Evolutionary conservation across 164 flowering plant genomes (phyloP), one percentile per base, ranked within the genome.

Genomic region (Annona squamosa): DNA sequence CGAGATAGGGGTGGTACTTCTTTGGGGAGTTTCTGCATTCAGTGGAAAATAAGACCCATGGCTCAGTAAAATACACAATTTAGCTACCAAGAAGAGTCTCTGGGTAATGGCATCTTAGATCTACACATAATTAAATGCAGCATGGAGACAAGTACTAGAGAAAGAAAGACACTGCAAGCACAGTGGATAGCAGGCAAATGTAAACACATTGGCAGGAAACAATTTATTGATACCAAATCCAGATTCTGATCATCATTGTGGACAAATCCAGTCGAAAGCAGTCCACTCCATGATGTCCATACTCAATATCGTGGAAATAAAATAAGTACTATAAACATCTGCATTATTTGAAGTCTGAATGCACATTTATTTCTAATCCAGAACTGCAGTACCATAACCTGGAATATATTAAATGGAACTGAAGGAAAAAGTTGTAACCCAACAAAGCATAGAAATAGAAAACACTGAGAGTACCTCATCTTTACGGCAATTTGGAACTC

Each of bases 381-480:
- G 67, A 46, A 7, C 47, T 65, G 62, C 59, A 47, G 67, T 45
- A 16, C 37, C 5, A 72, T 68, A 52, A 65, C 18, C 64, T 4
- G 41, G 63, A 72, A 41, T 37, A 43, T 18, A 69, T 26, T 42
- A 70, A 48, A 26, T 44, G 3, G 5, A 46, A 65, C 70, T 26
- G 43, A 16, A 72, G 12, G 17, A 63, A 37, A 65, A 74, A 59
- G 69, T 46, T 47, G 41, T 26, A 71, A 46, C 74, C 52, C 4
- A 46, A 63, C 59, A 16, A 62, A 68, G 71, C 65, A 70, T n/a
- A 18, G 46, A 45, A 46, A 3, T 65, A 26, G 10, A 37, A 72
- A 76, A 45, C 47, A 43, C 47, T 61, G 48, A 19, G 48, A 1
- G 56, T 82, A 94, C 97, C 97, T 81, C 80, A 62, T 79, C 84